These are phyloP conservation scores for Mycoemilia scoparia DNA, from an alignment of 192 early-diverging fungal genomes.

Conservation along the genomic window DNA sequence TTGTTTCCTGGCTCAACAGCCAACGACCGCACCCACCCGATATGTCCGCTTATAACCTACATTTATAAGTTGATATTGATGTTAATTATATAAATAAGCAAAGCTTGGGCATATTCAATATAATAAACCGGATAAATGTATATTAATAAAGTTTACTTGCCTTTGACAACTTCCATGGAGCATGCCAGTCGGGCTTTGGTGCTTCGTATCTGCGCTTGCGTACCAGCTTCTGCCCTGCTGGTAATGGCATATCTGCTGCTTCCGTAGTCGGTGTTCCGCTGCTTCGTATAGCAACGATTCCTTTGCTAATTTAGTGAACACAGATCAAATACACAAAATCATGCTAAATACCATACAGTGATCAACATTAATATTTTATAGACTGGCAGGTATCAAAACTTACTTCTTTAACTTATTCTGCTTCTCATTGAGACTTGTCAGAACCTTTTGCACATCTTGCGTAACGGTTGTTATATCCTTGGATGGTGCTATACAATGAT, in stretches of 20 bases:
- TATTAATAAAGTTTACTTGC: constrained; percentile 7
- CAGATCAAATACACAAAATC: no score
- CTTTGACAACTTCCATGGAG: constrained; percentile 93
- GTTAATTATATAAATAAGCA: not conserved
- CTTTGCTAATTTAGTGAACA: constrained; percentile 14
- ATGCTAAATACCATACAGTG: no score
- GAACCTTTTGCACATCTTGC: constrained; percentile 16
- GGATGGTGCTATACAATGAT: no score
- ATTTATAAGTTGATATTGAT: not conserved
- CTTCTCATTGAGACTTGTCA: constrained; percentile 14
- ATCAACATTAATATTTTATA: no score
- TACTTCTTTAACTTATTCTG: constrained; percentile 6
- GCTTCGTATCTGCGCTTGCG: constrained; percentile 26
- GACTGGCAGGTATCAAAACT: no score
- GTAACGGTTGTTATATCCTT: constrained; percentile 6
- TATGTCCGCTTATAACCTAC: constrained; percentile 88
- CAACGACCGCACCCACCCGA: constrained; percentile 88
- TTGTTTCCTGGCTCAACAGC: constrained; percentile 88
- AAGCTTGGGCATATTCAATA: not conserved
- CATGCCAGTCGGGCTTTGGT: constrained; percentile 75
- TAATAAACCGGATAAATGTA: not conserved
- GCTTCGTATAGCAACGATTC: constrained; percentile 13
- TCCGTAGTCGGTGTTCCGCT: constrained; percentile 5
- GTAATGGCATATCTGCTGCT: constrained; percentile 2
- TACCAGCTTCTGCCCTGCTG: constrained; percentile 20